Evolutionary conservation across 2,329 filamentous ascomycete species (phyloP).

Genomic region (Sporothrix mexicana): DNA sequence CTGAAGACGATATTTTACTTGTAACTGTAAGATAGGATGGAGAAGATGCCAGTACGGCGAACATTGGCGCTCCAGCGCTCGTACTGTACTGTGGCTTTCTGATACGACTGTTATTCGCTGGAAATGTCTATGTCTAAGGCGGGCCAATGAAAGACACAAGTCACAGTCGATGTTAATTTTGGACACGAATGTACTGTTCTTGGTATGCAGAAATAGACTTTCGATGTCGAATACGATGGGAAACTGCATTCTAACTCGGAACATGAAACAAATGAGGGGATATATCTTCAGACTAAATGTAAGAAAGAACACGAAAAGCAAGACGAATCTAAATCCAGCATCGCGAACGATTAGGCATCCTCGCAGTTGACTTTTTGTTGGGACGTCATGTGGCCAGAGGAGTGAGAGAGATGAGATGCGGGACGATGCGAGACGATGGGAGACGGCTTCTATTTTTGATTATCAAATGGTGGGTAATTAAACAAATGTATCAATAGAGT

Average conservation of each 20-base stretch:
- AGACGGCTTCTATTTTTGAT: constrained; percentile 13
- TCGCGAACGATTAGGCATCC: neutral
- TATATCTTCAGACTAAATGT: neutral
- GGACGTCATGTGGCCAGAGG: neutral
- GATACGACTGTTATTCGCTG: too few species aligned
- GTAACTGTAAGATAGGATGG: too few species aligned
- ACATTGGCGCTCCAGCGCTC: too few species aligned
- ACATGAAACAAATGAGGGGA: neutral
- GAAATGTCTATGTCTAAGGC: neutral
- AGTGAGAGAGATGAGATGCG: neutral
- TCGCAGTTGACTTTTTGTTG: neutral
- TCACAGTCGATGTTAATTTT: neutral
- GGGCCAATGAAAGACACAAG: neutral
- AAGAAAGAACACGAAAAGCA: too few species aligned
- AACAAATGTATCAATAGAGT: too few species aligned
- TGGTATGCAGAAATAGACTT: neutral
- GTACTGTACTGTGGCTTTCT: too few species aligned
- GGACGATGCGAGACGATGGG: neutral
- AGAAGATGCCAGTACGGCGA: too few species aligned
- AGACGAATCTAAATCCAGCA: neutral
- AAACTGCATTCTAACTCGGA: neutral
- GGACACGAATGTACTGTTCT: constrained; percentile 3
- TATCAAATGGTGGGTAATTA: neutral
- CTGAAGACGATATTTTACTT: too few species aligned
- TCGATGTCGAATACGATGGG: neutral